Evolutionary conservation across 73 alveolate species (phyloP).

Genomic region (Paramecium tetraurelia): DNA sequence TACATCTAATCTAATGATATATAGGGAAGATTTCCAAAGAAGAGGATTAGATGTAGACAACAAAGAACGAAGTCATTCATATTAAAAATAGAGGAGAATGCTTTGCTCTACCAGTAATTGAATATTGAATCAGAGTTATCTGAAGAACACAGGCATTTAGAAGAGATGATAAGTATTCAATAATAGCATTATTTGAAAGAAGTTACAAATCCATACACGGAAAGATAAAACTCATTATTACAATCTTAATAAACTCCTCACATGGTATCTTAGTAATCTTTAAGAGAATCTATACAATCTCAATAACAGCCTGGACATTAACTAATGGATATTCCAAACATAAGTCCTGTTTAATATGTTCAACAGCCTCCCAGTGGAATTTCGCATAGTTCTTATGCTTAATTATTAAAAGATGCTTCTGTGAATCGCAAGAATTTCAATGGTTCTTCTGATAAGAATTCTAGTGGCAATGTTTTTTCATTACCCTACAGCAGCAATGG

Average conservation of each 20-base stretch:
- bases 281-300: neutral
- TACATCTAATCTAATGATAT: neutral
- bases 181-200: neutral
- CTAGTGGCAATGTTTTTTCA: slow-evolving; percentile 13
- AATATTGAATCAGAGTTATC: neutral
- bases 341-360: slow-evolving; percentile 19
- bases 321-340: neutral
- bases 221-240: neutral
- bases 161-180: neutral
- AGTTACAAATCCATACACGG: neutral
- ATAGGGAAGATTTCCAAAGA: neutral
- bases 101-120: neutral
- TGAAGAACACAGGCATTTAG: neutral
- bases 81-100: neutral
- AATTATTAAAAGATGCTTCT: neutral
- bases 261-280: neutral
- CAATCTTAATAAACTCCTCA: neutral
- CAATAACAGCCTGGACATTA: neutral
- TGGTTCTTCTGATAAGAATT: neutral
- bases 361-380: neutral
- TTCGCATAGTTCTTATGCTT: neutral
- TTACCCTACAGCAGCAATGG: neutral
- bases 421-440: neutral
- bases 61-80: neutral
- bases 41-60: neutral